Evolutionary conservation across 208 protist genomes (phyloP).

Genomic region (Willaertia magna): DNA sequence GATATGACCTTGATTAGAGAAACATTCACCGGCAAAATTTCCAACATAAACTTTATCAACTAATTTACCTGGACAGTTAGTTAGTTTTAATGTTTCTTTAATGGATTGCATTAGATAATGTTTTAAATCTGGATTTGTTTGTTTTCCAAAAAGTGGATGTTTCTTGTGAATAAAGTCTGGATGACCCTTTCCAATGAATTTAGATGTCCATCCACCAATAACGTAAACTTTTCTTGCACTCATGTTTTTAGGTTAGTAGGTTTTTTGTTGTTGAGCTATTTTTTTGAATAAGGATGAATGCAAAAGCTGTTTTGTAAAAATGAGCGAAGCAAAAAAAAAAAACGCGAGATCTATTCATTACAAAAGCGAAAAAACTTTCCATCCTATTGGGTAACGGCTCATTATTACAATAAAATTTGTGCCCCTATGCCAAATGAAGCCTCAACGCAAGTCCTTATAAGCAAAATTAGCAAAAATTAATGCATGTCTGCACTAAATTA

Average conservation of each 20-base stretch:
- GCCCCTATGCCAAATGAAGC: too few species aligned
- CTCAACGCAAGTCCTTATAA: too few species aligned
- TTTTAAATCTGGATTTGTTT: constrained; percentile 61
- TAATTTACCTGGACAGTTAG: constrained; percentile 33
- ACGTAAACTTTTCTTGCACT: constrained; percentile 42
- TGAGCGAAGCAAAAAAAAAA: too few species aligned
- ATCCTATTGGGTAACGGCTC: too few species aligned
- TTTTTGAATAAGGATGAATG: constrained; percentile 14
- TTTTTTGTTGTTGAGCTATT: too few species aligned
- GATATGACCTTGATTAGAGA: constrained; percentile 66
- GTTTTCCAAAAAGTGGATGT: constrained; percentile 68
- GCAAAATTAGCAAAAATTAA: too few species aligned
- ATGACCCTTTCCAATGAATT: constrained; percentile 70
- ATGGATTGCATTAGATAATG: constrained; percentile 48
- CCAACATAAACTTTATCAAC: constrained; percentile 58
- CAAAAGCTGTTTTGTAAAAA: too few species aligned
- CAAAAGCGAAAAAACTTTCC: too few species aligned
- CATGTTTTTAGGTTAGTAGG: too few species aligned
- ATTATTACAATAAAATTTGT: too few species aligned
- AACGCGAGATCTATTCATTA: too few species aligned
- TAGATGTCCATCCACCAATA: constrained; percentile 59
- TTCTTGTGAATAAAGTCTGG: constrained; percentile 73
- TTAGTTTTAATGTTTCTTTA: constrained; percentile 42
- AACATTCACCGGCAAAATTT: constrained; percentile 70
- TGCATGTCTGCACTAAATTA: too few species aligned